Evolutionary conservation across 345 rosid genomes (phyloP), one percentile per base, ranked within the genome.

Genomic region (Rhodamnia argentea): DNA sequence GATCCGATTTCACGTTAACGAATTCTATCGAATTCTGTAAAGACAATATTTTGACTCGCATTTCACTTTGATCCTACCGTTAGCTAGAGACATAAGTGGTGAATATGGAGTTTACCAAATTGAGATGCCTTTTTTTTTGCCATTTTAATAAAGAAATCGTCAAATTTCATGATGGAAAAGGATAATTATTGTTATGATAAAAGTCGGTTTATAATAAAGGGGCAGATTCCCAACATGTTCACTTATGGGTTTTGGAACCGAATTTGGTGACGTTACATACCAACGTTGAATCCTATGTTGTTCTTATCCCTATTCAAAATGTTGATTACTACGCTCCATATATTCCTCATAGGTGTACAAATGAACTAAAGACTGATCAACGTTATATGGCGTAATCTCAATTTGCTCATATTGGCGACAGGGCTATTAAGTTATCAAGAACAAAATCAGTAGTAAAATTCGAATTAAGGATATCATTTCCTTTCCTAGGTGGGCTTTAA

Each of bases 11-110:
- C 76, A 29, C 22, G 2, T 57, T 8, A 1, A 2, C 13, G 0
- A 37, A 29, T 62, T 29, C 0, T 0, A 62, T 29, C 5, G 2
- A 0, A 62, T 42, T 15, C 8, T 27, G 2, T 0, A 15, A 15
- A 60, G 4, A 29, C 13, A 62, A 32, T 1, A 11, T 62, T 29
- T 29, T 2, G 23, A 37, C 75, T 29, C 5, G 11, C 22, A 14
- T 62, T 62, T 27, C 75, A 29, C 22, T 37, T 37, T 37, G 40
- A 37, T 37, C 40, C 3, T 37, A 3, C 40, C 40, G 40, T 37
- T 42, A 42, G 4, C 51, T 13, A 70, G 24, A 70, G 18, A 18
- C 0, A 18, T 18, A 1, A 24, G 13, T 37, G 47, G 20, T 70
- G 78, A 18, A 32, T 18, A 24, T 4, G 2, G 24, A 70, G 47